Evolutionary conservation across 257 asterid species (phyloP), one percentile per base, ranked within the genome.

Genomic region (Eucommia ulmoides): DNA sequence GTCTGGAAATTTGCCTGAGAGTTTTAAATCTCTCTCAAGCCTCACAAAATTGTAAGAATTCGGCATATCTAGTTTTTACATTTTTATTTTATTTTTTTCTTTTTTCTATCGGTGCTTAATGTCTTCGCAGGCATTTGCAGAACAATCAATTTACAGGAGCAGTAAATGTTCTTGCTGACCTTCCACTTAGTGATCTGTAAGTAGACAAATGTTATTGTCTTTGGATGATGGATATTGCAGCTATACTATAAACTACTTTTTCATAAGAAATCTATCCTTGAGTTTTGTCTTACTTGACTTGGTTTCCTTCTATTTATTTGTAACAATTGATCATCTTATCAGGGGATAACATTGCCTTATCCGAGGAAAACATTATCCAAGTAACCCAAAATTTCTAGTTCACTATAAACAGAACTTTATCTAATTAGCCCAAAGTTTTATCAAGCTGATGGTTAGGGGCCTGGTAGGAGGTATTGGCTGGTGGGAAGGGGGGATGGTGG

Each of bases 141-240:
- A 72, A 77, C 42, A 80, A 77, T 64, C 77, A 74, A 55, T 68
- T 80, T 50, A 74, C 73, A 3, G 91, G 91, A 17, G 52, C 76
- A 20, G 67, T 80, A 49, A 60, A 77, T 55, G 78, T 67, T 60
- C 82, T 80, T 23, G 69, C 76, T 3, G 51, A 67, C 61, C 82
- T 80, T 53, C 80, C 75, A 1, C 80, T 80, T 23, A 62, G 68
- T 19, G 62, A 69, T 58, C 56, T 80, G 91, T 80, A 64, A 80
- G 91, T 71, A 38, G n/a, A 1, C 17, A 38, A 38, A 38, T 38
- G 3, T 38, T 0, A 38, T 38, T 5, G 12, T 29, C 7, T 29
- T 29, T 29, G 12, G 8, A 29, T 29, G 38, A 29, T 29, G 12
- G 12, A 5, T 29, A 12, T 29, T 29, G 38, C 8, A 29, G 7